Percentiles rank a stretch among this genome's conserved stretches.
phyloP scores from a whole-genome alignment of 2,329 filamentous ascomycete species.

The Pyrenophora seminiperda region DNA sequence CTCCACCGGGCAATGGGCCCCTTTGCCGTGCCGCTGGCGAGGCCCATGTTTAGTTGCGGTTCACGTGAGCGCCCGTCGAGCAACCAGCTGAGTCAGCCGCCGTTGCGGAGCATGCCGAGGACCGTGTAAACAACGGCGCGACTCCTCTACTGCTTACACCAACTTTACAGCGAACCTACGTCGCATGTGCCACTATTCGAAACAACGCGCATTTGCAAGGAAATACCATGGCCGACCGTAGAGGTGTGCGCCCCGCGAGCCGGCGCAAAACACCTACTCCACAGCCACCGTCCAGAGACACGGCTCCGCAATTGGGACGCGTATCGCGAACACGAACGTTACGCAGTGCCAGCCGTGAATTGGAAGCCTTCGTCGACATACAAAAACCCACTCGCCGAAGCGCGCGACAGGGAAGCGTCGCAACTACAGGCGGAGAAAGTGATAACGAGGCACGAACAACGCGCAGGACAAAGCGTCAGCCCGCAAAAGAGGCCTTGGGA shows the following conservation, averaged over 20 bases:
- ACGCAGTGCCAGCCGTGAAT: constrained; percentile 50
- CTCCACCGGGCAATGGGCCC: constrained; percentile 18
- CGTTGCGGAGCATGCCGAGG: constrained; percentile 7
- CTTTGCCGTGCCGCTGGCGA: constrained; percentile 26
- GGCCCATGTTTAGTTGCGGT: constrained; percentile 8
- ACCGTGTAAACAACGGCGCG: constrained; percentile 8
- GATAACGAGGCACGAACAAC: constrained; percentile 23
- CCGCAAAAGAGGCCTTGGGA: constrained; percentile 30
- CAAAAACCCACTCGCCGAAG: constrained; percentile 31
- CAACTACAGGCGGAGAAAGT: constrained; percentile 34
- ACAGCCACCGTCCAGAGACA: constrained; percentile 30
- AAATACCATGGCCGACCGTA: constrained; percentile 40
- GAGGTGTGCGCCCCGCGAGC: constrained; percentile 39
- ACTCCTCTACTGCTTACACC: constrained; percentile 7
- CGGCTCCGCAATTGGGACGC: constrained; percentile 28
- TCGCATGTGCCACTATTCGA: constrained; percentile 14
- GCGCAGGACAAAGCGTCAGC: constrained; percentile 29
- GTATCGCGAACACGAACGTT: constrained; percentile 37
- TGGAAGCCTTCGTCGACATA: constrained; percentile 27
- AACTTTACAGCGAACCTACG: neutral
- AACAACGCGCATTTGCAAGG: constrained; percentile 1
- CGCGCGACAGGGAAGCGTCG: constrained; percentile 36
- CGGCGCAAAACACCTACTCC: constrained; percentile 44
- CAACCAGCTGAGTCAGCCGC: constrained; percentile 6
- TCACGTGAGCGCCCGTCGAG: constrained; percentile 26